phyloP scores from a whole-genome alignment of 164 flowering plant species.

The Santalum album region DNA sequence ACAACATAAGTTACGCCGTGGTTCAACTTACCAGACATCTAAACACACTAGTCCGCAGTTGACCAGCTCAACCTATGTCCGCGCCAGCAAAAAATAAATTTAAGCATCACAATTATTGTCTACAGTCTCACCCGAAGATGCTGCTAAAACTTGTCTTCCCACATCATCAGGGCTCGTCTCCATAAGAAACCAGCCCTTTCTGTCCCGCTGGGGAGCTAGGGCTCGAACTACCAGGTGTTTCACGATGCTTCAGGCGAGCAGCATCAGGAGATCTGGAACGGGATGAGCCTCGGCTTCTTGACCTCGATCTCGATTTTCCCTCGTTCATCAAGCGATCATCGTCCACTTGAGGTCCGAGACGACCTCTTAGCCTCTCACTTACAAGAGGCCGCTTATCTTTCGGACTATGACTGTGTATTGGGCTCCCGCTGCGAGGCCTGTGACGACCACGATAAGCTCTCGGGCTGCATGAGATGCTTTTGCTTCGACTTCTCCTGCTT shows the following conservation, averaged over 20 bases:
- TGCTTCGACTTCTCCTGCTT: slow-evolving; percentile 38
- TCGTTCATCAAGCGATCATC: slow-evolving; percentile 15
- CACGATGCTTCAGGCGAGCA: slow-evolving; percentile 14
- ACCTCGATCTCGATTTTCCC: slow-evolving; percentile 20
- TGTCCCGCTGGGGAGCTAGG: slow-evolving; percentile 45
- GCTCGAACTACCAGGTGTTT: slow-evolving; percentile 32
- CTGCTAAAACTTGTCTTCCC: too few species aligned
- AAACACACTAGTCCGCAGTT: too few species aligned
- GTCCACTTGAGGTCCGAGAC: slow-evolving; percentile 39
- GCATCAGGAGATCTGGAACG: slow-evolving; percentile 32
- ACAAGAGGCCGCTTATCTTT: slow-evolving; percentile 25
- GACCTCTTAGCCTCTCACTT: slow-evolving; percentile 46
- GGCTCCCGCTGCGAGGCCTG: slow-evolving; percentile 31
- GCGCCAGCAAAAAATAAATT: too few species aligned
- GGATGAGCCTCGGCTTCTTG: slow-evolving; percentile 32
- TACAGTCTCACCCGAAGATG: too few species aligned
- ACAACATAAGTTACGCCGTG: too few species aligned
- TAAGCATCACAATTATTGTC: too few species aligned
- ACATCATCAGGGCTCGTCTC: slow-evolving; percentile 37
- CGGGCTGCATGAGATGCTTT: slow-evolving; percentile 48
- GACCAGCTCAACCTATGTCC: too few species aligned
- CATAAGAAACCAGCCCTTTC: slow-evolving; percentile 52
- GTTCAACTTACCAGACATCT: too few species aligned
- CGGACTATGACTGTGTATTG: slow-evolving; percentile 33
- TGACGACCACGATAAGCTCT: slow-evolving; percentile 22